Evolutionary conservation across 2,329 filamentous ascomycete species (phyloP).

Genomic region (Fusarium foetens): DNA sequence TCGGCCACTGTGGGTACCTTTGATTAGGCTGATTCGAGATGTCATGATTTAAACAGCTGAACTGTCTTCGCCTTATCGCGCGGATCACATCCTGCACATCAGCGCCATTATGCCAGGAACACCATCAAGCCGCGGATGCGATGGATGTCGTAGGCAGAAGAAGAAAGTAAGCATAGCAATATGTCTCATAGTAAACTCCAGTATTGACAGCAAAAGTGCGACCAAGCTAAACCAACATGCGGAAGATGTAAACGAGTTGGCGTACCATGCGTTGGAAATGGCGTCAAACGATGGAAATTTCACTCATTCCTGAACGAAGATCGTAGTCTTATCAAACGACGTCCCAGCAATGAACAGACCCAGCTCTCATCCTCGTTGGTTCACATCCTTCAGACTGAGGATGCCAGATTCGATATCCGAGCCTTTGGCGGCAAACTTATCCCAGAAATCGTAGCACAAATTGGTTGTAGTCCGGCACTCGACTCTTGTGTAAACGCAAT

Average conservation of each 20-base stretch:
- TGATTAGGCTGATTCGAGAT: background rate
- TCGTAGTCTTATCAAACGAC: background rate
- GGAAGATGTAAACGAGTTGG: conserved; percentile 34
- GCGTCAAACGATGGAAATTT: conserved; percentile 38
- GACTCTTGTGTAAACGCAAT: conserved; percentile 34
- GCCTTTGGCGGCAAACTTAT: conserved; percentile 31
- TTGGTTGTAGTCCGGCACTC: conserved; percentile 26
- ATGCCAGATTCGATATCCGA: conserved; percentile 37
- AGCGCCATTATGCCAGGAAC: conserved; percentile 24
- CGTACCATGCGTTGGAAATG: conserved; percentile 30
- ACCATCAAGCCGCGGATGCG: conserved; percentile 28
- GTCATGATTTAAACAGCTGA: background rate
- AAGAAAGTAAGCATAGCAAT: conserved; percentile 21
- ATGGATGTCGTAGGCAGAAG: conserved; percentile 33
- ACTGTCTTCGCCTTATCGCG: background rate
- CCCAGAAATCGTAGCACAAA: conserved; percentile 22
- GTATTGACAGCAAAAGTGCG: conserved; percentile 9
- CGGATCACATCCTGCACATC: background rate
- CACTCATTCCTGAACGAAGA: background rate
- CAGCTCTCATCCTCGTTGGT: conserved; percentile 25
- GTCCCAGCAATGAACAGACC: conserved; percentile 28
- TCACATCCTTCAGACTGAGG: conserved; percentile 31
- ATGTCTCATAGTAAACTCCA: background rate
- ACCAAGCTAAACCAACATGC: conserved; percentile 27
- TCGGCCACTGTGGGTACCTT: background rate